Conservation (phyloP, 306 rosid genomes). For the Fragaria nilgerrensis region DNA sequence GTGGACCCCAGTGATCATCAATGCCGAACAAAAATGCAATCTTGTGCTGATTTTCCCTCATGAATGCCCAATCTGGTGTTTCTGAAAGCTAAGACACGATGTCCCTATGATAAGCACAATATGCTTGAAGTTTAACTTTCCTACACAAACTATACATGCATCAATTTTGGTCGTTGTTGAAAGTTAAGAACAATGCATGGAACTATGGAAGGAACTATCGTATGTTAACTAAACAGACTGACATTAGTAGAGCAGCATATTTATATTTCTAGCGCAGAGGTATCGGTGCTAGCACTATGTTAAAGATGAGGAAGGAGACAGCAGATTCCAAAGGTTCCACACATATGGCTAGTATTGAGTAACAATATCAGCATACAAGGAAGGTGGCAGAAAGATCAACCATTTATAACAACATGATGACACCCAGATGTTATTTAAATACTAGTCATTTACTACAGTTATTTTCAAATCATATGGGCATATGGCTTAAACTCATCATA, state of each 20-base stretch:
- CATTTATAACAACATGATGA: neutral
- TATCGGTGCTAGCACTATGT: neutral
- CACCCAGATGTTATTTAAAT: neutral
- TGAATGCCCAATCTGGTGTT: slow-evolving; percentile 77
- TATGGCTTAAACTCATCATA: neutral
- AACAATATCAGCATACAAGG: neutral
- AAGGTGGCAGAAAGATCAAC: neutral
- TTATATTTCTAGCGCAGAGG: neutral
- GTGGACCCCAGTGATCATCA: slow-evolving; percentile 95
- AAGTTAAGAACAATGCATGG: neutral
- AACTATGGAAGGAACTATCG: neutral
- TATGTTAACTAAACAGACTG: neutral
- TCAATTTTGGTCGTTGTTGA: slow-evolving; percentile 4
- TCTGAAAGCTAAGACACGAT: slow-evolving; percentile 65
- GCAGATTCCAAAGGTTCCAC: neutral
- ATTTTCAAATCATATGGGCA: neutral
- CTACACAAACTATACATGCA: neutral
- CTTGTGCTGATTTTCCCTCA: slow-evolving; percentile 55
- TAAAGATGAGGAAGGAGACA: neutral
- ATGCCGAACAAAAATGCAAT: slow-evolving; percentile 70
- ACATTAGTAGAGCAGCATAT: slow-evolving; percentile 5
- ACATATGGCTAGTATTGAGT: neutral
- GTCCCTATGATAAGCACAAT: slow-evolving; percentile 32
- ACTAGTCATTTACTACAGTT: neutral
- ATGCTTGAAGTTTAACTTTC: slow-evolving; percentile 22